phyloP scores from a whole-genome alignment of 1,284 basidiomycete genomes.

The Meira nashicola region DNA sequence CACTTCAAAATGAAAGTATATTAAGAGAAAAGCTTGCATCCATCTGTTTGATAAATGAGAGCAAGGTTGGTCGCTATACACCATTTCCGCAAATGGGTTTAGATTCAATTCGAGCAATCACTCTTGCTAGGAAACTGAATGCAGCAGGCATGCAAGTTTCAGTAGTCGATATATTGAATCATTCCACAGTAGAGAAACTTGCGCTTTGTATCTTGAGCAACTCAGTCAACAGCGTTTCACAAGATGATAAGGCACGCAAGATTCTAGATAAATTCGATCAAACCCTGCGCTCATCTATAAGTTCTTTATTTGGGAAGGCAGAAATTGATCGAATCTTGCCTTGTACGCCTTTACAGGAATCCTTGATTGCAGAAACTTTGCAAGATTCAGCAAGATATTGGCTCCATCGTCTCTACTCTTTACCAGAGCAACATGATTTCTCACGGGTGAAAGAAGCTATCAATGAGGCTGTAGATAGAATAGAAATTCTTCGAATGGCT shows the following conservation, averaged over 20 bases:
- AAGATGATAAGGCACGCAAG: background rate
- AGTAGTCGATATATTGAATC: slow-evolving; percentile 47
- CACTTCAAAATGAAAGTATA: background rate
- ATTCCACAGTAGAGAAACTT: slow-evolving; percentile 30
- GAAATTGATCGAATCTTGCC: slow-evolving; percentile 24
- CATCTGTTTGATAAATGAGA: slow-evolving; percentile 33
- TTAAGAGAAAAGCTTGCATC: slow-evolving; percentile 25
- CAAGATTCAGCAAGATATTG: slow-evolving; percentile 30
- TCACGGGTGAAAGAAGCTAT: slow-evolving; percentile 12
- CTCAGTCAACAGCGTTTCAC: background rate
- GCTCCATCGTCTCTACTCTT: slow-evolving; percentile 25
- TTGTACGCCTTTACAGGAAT: slow-evolving; percentile 38
- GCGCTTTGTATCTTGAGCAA: background rate
- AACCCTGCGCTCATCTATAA: slow-evolving; percentile 17
- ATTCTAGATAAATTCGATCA: slow-evolving; percentile 19
- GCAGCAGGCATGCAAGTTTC: slow-evolving; percentile 35
- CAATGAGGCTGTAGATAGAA: background rate
- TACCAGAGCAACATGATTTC: background rate
- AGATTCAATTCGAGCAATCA: slow-evolving; percentile 50
- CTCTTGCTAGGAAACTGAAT: slow-evolving; percentile 35
- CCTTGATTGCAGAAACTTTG: slow-evolving; percentile 46
- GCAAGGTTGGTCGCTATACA: slow-evolving; percentile 35
- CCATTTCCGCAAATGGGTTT: slow-evolving; percentile 46
- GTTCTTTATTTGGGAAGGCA: background rate
- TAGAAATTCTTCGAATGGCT: background rate